Base-by-base conservation (phyloP, 352 stramenopile species). In the Pythium monospermum region DNA sequence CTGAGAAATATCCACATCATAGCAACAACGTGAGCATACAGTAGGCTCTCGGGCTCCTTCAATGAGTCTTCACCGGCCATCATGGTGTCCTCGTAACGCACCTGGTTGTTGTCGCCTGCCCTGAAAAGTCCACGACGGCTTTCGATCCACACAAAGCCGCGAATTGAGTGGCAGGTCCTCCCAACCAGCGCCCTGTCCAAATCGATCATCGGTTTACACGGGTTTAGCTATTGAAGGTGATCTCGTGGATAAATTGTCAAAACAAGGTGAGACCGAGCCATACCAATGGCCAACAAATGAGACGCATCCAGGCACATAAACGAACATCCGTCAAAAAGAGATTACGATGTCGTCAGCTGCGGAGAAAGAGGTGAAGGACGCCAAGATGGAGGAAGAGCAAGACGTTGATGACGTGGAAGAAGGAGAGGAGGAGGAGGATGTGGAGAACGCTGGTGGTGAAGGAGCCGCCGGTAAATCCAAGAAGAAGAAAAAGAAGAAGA, bases 401-500 rank as follows among this genome's bases (percentile, higher is more conserved):
- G 19, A 36, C 18, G 41, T 27, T 28, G 44, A 30, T 27, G 44
- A 45, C 13, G 49, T 41, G 6, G 42, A 54, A 27, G 50, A 36
- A 22, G 49, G 48, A 13, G 57, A 52, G 22, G 50, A 59, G 1
- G 52, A 58, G 11, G 51, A 61, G 30, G 53, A 45, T n/a, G 41
- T 19, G 28, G 35, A 30, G n/a, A 33, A 13, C 8, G 41, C 33
- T 11, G 44, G 11, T 16, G 37, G 12, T n/a, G 28, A 12, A 15
- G 50, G 42, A 40, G 45, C 12, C 12, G 49, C 36, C 8, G 36
- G 35, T 32, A 60, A 59, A 50, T 23, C n/a, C 47, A 65, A 65
- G 49, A 66, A 66, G 57, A 66, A 66, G 51, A 90, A 91, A 55
- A 91, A 89, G 53, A 83, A 89, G 65, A 91, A 72, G 50, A 81